Base-by-base conservation (phyloP, 2,329 filamentous ascomycete species). In the Tolypocladium tropicale region DNA sequence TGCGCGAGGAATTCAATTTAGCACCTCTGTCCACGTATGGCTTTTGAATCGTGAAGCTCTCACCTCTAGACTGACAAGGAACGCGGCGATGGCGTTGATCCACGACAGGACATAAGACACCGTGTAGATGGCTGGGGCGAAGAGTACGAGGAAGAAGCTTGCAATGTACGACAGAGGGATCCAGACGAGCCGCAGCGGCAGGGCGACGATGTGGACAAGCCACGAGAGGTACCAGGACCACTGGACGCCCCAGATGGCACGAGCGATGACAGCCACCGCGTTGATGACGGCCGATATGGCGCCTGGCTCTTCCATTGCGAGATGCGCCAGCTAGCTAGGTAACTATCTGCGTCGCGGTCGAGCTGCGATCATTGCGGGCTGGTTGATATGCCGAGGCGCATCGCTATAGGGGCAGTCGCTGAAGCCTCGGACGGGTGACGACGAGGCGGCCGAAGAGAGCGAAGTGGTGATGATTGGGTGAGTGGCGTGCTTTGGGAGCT, bases 81-180 rank as follows among this genome's bases (percentile, higher is more conserved):
- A 69, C 9, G 58, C 59, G 48, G 65, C 32, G 5, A 69, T 32
- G 36, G 61, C 58, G n/a, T 57, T 61, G 9, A 62, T 53, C 12
- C 59, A 61, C n/a, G 63, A 58, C 6, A 63, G 25, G 2, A 67
- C 3, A 53, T 66, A 72, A 1, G 67, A 65, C 4, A 69, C 53
- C 16, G 73, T 58, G 50, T 72, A 69, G 10, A 73, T 59, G 23
- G 67, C 62, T 2, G 74, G 74, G n/a, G 72, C 68, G 34, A 74
- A 63, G 3, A 75, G 25, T 9, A 68, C 59, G 34, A 67, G 65
- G 18, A 72, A 33, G 5, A 68, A 28, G 33, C 60, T 58, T 32
- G 61, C 49, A 14, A 72, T 14, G 37, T 68, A 63, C 1, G 62
- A 60, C 6, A 72, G 28, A 0, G 70, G 71, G n/a, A 66, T 56